These are phyloP conservation scores for Naganishia vishniacii DNA, from an alignment of 768 basidiomycete species.

Conservation along the genomic window DNA sequence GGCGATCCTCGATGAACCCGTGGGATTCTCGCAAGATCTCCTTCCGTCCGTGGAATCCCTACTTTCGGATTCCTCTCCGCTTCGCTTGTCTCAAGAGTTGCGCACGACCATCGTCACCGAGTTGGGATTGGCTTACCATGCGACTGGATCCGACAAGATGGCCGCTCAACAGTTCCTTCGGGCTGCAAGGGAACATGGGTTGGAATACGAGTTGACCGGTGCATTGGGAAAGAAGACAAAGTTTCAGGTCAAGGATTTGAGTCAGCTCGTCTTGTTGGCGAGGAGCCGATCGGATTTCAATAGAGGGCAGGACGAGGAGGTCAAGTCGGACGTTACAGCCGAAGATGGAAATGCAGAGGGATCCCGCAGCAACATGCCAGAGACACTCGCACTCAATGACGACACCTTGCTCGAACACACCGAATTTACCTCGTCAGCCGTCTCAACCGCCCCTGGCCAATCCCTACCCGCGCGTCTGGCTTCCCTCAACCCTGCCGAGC, in stretches of 20 bases:
- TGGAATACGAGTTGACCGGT: slow-evolving; percentile 87
- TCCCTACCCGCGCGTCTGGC: slow-evolving; percentile 53
- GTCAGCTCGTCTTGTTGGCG: slow-evolving; percentile 90
- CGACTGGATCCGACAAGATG: slow-evolving; percentile 60
- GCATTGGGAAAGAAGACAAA: slow-evolving; percentile 89
- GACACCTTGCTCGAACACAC: slow-evolving; percentile 94
- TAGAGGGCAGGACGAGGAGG: slow-evolving; percentile 18
- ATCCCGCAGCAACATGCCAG: slow-evolving; percentile 54
- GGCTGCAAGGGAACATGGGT: slow-evolving; percentile 68
- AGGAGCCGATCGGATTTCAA: slow-evolving; percentile 57
- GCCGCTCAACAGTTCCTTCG: slow-evolving; percentile 72
- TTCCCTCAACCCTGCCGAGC: slow-evolving; percentile 73
- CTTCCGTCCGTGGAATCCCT: slow-evolving; percentile 34
- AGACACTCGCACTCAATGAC: slow-evolving; percentile 79
- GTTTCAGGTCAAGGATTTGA: slow-evolving; percentile 76
- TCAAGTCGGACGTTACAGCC: not conserved
- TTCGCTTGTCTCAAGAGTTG: slow-evolving; percentile 45
- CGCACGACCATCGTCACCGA: slow-evolving; percentile 65
- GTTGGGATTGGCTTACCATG: slow-evolving; percentile 70
- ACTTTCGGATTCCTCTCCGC: slow-evolving; percentile 51
- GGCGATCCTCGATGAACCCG: slow-evolving; percentile 76
- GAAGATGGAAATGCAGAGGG: not conserved
- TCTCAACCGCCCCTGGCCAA: slow-evolving; percentile 42
- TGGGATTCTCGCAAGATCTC: slow-evolving; percentile 54
- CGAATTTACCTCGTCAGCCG: slow-evolving; percentile 69